Base-by-base conservation (phyloP, 345 rosid species). In the Brassica juncea region DNA sequence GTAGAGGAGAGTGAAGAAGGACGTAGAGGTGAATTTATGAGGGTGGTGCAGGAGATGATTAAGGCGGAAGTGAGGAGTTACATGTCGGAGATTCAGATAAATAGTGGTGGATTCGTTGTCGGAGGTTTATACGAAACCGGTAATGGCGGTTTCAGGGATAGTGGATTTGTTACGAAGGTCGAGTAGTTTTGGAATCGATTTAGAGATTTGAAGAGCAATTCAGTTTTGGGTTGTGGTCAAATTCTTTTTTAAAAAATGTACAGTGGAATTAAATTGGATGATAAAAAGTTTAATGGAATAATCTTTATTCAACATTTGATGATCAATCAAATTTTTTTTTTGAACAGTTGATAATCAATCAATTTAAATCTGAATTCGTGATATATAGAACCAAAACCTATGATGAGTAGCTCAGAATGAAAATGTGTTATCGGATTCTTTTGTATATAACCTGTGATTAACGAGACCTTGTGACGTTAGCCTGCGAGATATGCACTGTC, bases 31-130 rank as follows among this genome's bases (percentile, higher is more conserved):
- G 97, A 94, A 80, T 88, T 94, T 19, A 85, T 88, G 88, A 85
- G 74, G 69, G 91, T 91, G 85, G 83, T 94, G 89, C 93, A 91
- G 49, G 97, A 94, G 77, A 94, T 94, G 92, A 85, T 94, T 54
- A 92, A 80, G 82, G 84, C 44, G 35, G 98, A 94, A 79, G 97
- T 94, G 77, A 87, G 88, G 83, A 89, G 76, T 61, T 94, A 89
- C 74, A 88, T 94, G 97, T 80, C 78, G 72, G 86, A 82, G 70
- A 76, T 85, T 76, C 93, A 87, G 77, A 71, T 3, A 66, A 39
- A 7, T 4, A 59, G 21, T 30, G 14, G 84, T 84, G 84, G 84
- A 58, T 49, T 74, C 31, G 52, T 78, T 9, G 82, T 80, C 1
- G 85, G 77, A 4, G 84, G 81, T 32, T 57, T 57, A 11, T 57